Evolutionary conservation across 257 asterid species (phyloP).

Genomic region (Plantago ovata): DNA sequence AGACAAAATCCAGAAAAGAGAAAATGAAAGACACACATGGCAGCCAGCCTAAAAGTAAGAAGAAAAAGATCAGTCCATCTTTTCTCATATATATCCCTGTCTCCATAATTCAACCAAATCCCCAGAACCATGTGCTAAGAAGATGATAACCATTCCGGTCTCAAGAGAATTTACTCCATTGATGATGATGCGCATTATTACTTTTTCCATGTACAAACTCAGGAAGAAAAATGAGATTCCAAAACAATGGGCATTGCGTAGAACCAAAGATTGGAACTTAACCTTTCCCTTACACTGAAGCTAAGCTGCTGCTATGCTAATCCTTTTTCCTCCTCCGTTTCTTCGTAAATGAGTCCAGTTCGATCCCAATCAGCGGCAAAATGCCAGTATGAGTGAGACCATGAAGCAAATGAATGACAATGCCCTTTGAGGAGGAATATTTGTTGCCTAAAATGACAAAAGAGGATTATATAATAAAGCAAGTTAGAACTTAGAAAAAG

Average conservation of each 20-base stretch:
- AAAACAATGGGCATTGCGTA: neutral
- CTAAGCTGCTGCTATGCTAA: neutral
- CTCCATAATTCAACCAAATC: slow-evolving; percentile 19
- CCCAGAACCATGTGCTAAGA: slow-evolving; percentile 2
- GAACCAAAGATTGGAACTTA: slow-evolving; percentile 19
- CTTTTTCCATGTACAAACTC: neutral
- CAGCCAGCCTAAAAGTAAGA: slow-evolving; percentile 33
- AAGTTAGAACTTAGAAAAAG: slow-evolving; percentile 2
- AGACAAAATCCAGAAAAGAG: slow-evolving; percentile 20
- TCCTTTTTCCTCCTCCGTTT: slow-evolving; percentile 12
- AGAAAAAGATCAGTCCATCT: slow-evolving; percentile 26
- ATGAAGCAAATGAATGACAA: slow-evolving; percentile 28
- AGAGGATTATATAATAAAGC: neutral
- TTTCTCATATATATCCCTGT: slow-evolving; percentile 6
- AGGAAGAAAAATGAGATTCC: slow-evolving; percentile 19
- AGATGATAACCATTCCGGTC: neutral
- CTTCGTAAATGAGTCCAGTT: neutral
- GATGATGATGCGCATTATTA: slow-evolving; percentile 4
- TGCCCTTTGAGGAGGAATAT: slow-evolving; percentile 25
- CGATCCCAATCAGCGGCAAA: slow-evolving; percentile 14
- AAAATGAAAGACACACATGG: slow-evolving; percentile 20
- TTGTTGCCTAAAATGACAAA: slow-evolving; percentile 29
- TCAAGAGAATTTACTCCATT: neutral
- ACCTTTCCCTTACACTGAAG: slow-evolving; percentile 16
- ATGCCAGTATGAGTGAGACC: slow-evolving; percentile 22